These are phyloP conservation scores for Nakaseomyces bracarensis DNA, from an alignment of 1,139 yeast genomes.

Conservation along the genomic window DNA sequence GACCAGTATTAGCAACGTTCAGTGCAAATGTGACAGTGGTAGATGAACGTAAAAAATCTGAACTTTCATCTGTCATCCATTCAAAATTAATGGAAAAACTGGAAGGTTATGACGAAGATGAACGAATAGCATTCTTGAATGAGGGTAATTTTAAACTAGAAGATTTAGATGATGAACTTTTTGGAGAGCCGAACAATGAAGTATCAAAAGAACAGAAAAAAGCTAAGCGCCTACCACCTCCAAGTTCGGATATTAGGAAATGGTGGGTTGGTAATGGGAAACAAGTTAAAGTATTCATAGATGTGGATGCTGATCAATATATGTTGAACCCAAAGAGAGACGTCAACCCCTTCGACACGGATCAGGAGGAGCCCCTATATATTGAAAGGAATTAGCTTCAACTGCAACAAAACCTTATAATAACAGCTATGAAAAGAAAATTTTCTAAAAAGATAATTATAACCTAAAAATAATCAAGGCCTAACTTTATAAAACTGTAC, in stretches of 20 bases:
- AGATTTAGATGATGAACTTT: slow-evolving; percentile 12
- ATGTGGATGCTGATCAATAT: slow-evolving; percentile 32
- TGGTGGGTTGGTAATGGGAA: slow-evolving; percentile 91
- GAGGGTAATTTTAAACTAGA: slow-evolving; percentile 19
- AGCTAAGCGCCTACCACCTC: slow-evolving; percentile 58
- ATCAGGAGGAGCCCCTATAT: slow-evolving; percentile 37
- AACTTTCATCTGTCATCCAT: slow-evolving; percentile 54
- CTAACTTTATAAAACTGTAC: too few species aligned
- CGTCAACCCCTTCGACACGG: slow-evolving; percentile 57
- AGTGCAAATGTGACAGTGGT: slow-evolving; percentile 58
- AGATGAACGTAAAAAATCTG: slow-evolving; percentile 53
- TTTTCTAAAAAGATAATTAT: too few species aligned
- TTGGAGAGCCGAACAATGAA: slow-evolving; percentile 7
- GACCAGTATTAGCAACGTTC: slow-evolving; percentile 83
- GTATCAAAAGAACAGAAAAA: slow-evolving; percentile 20
- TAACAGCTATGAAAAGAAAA: too few species aligned
- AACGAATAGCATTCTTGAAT: slow-evolving; percentile 33
- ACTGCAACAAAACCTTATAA: too few species aligned
- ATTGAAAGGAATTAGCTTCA: slow-evolving; percentile 15
- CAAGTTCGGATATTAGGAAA: slow-evolving; percentile 69
- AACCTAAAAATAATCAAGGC: too few species aligned
- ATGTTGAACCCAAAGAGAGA: slow-evolving; percentile 61
- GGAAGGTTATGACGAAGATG: slow-evolving; percentile 27
- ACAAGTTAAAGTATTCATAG: slow-evolving; percentile 52
- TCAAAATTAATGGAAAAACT: slow-evolving; percentile 26